Evolutionary conservation across 306 rosid genomes (phyloP).

Genomic region (Cucurbita argyrosperma): DNA sequence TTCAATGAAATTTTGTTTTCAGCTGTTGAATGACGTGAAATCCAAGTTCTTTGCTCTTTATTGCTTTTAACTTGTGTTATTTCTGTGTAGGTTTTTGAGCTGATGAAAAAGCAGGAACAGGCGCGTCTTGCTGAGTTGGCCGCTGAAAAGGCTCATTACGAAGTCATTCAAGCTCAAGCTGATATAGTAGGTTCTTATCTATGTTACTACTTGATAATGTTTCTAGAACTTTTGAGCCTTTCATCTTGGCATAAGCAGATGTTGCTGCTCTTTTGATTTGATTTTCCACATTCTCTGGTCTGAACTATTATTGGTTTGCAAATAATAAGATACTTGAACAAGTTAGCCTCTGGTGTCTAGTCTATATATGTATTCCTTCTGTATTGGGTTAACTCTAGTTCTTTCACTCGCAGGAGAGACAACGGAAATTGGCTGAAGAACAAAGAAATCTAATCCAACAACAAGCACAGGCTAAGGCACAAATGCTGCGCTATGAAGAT

Average conservation of each 20-base stretch:
- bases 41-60: not conserved
- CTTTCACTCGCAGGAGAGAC: slow-evolving; percentile 48
- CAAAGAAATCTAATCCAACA: slow-evolving; percentile 70
- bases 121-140: slow-evolving; percentile 61
- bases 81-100: slow-evolving; percentile 49
- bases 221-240: not conserved
- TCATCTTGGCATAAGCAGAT: not conserved
- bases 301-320: not conserved
- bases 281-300: not conserved
- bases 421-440: slow-evolving; percentile 68
- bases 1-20: not conserved
- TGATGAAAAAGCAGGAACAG: slow-evolving; percentile 75
- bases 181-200: slow-evolving; percentile 47
- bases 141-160: slow-evolving; percentile 65
- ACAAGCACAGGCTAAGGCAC: slow-evolving; percentile 79
- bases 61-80: not conserved
- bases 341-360: not conserved
- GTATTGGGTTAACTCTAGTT: not conserved
- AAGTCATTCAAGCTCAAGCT: slow-evolving; percentile 54
- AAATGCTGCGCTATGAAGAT: slow-evolving; percentile 63
- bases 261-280: not conserved
- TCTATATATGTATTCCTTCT: not conserved
- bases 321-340: not conserved
- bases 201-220: not conserved
- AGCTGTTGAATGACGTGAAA: not conserved